Evolutionary conservation across 495 filamentous ascomycete genomes (phyloP), one percentile per base, ranked within the genome.

Genomic region (Lophium mytilinum): DNA sequence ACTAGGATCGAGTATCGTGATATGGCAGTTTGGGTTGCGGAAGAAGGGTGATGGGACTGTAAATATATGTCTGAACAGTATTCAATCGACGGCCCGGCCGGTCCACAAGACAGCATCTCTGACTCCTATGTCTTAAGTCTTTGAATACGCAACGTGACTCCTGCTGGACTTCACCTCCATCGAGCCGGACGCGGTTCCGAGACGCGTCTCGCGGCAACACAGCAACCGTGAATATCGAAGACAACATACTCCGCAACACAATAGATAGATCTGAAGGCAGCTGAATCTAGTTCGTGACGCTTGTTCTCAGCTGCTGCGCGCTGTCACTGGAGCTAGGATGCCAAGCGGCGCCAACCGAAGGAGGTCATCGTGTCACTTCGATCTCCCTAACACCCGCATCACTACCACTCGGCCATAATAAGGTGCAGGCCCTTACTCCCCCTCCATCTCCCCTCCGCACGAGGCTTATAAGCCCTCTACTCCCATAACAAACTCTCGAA

Each of bases 1-100:
- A 97, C 79, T 97, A 91, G 80, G 69, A 59, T 48, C 10, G 21
- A 19, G 7, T 14, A 24, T 14, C 18, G 21, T 24, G 45, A 48
- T 12, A 24, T 48, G 21, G 15, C 33, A 24, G 15, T 12, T 30
- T 0, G 45, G 17, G 33, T 2, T 9, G 8, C 14, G 45, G 17
- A 48, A 18, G 45, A 18, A 48, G 14, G 45, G 14, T 9, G 45
- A 21, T 14, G 45, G 19, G 24, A 30, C 24, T 48, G 45, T 48
- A 48, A 14, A 48, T 48, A 48, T 48, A 24, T 24, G 15, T 48
- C 18, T 48, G 45, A 48, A 48, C 45, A 48, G 45, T 18, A 48
- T 48, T 48, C 45, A 48, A 48, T 48, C 18, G 45, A 48, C 9
- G 33, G 45, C 21, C 19, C 17, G 21, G 33, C 45, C 33, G 21